phyloP scores from a whole-genome alignment of 257 asterid genomes.

The Solanum sejunctum region DNA sequence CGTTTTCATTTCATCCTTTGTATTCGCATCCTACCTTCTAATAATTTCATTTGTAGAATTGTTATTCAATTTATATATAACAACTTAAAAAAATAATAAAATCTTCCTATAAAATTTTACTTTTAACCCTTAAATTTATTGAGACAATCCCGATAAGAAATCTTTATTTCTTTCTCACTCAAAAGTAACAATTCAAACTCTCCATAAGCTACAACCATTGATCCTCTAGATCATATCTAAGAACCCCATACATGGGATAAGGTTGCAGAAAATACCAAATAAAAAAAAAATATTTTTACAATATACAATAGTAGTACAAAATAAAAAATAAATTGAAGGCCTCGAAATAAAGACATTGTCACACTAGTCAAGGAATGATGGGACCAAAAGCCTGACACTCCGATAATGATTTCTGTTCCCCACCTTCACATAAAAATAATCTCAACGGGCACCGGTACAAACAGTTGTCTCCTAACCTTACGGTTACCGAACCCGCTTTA shows the following conservation, averaged over 20 bases:
- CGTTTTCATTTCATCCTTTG: no score
- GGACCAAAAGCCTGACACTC: constrained; percentile 71
- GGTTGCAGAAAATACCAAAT: background rate
- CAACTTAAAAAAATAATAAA: no score
- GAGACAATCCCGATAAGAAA: background rate
- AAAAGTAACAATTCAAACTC: background rate
- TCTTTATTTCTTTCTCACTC: background rate
- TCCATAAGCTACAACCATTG: background rate
- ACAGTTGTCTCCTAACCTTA: constrained; percentile 73
- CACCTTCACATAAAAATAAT: constrained; percentile 68
- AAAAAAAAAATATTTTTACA: background rate
- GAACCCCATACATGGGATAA: background rate
- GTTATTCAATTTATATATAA: no score
- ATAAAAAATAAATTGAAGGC: background rate
- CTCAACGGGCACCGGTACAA: constrained; percentile 72
- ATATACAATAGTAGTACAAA: background rate
- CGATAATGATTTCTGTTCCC: constrained; percentile 55
- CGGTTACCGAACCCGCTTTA: constrained; percentile 57
- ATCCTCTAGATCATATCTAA: background rate
- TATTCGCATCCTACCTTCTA: no score
- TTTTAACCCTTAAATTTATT: no score
- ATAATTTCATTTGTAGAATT: no score
- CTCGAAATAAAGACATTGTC: background rate
- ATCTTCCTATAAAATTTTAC: accelerated
- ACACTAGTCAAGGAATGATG: constrained; percentile 34